Conservation (phyloP, 148 eudicot species). For the Chenopodium formosanum region DNA sequence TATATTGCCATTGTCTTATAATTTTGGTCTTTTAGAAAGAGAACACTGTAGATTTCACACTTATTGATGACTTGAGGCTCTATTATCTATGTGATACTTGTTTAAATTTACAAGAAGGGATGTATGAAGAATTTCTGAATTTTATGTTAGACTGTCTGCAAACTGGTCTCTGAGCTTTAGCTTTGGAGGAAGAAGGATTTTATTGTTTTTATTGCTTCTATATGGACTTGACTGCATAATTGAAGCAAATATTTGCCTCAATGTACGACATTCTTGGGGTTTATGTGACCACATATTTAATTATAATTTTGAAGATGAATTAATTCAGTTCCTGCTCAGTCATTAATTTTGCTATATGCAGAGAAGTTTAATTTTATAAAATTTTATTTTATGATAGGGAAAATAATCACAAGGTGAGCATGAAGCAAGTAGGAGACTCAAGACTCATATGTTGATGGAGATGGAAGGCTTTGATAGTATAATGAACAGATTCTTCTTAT, state of each 20-base stretch:
- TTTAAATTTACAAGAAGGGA: neutral
- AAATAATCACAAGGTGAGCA: conserved; percentile 95
- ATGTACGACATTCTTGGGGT: neutral
- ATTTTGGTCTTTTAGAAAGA: no score
- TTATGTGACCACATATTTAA: neutral
- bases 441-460: conserved; percentile 97
- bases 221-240: no score
- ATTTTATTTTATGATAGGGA: conserved; percentile 53
- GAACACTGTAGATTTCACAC: no score
- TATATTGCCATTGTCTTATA: no score
- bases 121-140: neutral
- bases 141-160: conserved; percentile 1
- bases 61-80: neutral
- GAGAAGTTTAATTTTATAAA: conserved; percentile 4
- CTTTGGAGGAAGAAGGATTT: neutral
- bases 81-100: neutral
- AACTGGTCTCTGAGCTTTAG: neutral
- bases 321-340: conserved; percentile 9
- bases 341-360: neutral
- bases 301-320: neutral
- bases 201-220: neutral
- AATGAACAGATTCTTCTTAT: conserved; percentile 89
- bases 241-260: neutral
- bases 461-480: conserved; percentile 98
- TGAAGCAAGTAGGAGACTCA: conserved; percentile 92